A percentile compares a stretch with the other conserved stretches of the same genome.
Conservation (phyloP, 2,329 filamentous ascomycete genomes). For the Pseudogymnoascus sp. region DNA sequence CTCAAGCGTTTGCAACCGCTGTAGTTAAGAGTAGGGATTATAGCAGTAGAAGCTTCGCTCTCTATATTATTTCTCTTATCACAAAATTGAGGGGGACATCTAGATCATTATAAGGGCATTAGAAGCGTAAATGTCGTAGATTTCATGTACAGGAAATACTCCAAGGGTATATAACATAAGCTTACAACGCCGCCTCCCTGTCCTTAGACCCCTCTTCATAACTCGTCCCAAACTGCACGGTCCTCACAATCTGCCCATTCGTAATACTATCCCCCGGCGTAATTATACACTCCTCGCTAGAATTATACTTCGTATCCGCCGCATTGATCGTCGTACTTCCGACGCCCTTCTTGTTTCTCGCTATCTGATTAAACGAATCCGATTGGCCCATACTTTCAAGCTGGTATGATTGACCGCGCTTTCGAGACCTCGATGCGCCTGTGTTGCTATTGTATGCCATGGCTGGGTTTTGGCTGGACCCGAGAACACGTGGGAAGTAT, state of each 20-base stretch:
- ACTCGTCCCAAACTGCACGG: neutral
- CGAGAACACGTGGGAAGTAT: slow-evolving; percentile 18
- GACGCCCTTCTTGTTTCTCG: neutral
- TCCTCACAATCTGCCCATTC: neutral
- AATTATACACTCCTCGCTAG: neutral
- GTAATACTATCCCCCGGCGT: neutral
- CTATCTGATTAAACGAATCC: neutral
- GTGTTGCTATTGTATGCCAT: neutral
- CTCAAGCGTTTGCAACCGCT: too few relatives aligned
- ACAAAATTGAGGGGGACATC: too few relatives aligned
- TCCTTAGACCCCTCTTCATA: neutral
- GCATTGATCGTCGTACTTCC: neutral
- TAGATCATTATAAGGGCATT: too few relatives aligned
- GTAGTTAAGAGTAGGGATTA: too few relatives aligned
- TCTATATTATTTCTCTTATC: too few relatives aligned
- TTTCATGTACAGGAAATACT: neutral
- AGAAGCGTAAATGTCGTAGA: too few relatives aligned
- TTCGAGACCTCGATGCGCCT: neutral
- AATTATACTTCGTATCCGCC: neutral
- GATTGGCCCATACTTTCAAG: neutral
- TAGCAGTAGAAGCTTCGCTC: too few relatives aligned
- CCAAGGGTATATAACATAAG: neutral
- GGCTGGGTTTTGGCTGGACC: neutral
- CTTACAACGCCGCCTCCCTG: neutral
- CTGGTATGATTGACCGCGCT: neutral